Evolutionary conservation across 345 rosid genomes (phyloP), one percentile per base, ranked within the genome.

Genomic region (Eucalyptus marginata): DNA sequence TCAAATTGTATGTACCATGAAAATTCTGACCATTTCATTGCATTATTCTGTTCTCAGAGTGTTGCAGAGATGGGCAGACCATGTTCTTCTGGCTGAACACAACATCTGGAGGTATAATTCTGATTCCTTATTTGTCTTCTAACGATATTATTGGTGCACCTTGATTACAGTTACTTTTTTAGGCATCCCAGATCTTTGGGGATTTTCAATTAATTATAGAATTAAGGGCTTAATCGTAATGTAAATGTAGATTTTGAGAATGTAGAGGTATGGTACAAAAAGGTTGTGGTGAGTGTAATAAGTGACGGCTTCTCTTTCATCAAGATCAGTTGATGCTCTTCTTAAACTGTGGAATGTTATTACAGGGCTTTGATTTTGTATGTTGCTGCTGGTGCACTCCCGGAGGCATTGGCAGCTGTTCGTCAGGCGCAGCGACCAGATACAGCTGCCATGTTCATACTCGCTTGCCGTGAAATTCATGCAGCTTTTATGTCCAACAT

Each of bases 371-470:
- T 97, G 84, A 95, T 96, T 87, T 91, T 98, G 90, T 97, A 94
- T 86, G 99, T 98, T 90, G 97, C 99, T 33, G 98, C 98, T 49
- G 99, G 99, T 88, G 95, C 96, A 59, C 86, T 97, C 92, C 99
- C 92, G 89, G 98, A 96, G 92, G 99, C 98, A 83, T 93, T 98
- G 87, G 93, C 96, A 44, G 96, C 98, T 40, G 95, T 98, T 52
- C 96, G 97, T n/a, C 96, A 93, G 89, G 96, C 95, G 49, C 98
- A 95, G 64, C 98, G 94, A 76, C 98, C 99, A 3, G 96, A 96
- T 90, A 95, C 99, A 51, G 98, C 97, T 89, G 98, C 99, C 89
- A 98, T 98, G 99, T 97, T 98, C 91, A 90, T 95, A 88, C 94
- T 96, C 31, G 99, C 98, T 76, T 98, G 98, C 90, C 92, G 91